Evolutionary conservation across 805 yeast species (phyloP), one percentile per base, ranked within the genome.

Genomic region (Jamesozyma jinghongensis): DNA sequence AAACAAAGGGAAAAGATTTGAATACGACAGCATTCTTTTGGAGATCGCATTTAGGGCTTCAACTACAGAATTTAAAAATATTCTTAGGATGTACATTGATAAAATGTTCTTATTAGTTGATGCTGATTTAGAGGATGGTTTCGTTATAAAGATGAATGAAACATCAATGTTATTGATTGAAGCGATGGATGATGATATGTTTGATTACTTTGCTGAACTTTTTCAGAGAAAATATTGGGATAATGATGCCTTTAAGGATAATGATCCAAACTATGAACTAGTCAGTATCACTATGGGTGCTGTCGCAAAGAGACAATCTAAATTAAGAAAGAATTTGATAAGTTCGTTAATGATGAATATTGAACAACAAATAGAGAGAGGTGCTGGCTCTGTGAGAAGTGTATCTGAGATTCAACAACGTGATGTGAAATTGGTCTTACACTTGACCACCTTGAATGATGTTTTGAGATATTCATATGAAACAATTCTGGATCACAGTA

Each of bases 301-400:
- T 0, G 61, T 90, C 34, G 77, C 83, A 3, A 77, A 79, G 46
- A 73, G 85, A 33, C 77, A 79, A 36, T 47, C 47, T 8, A 19
- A 44, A 0, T 35, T 56, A 19, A 51, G 64, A 14, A 18, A 19
- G 4, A 41, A 40, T n/a, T 47, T 63, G 11, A 60, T 65, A 40
- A 37, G 47, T 1, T 45, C 42, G 8, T 40, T 67, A 19, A 46
- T 55, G n/a, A 45, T 66, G 4, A 71, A 71, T 39, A 77, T 88
- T 19, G 65, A 68, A 29, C 75, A 71, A 27, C 95, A 90, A 54
- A 68, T 90, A 17, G 65, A 65, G 10, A 85, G 79, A 48, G 83
- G 88, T 47, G 97, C 97, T 0, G 97, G 97, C 3, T 62, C 73
- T 1, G 66, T 79, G 0, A 72, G 95, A 56, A 76, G 69, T 4